These are phyloP conservation scores for Claviceps cyperi DNA, from an alignment of 2,329 filamentous ascomycete genomes.

Conservation along the genomic window DNA sequence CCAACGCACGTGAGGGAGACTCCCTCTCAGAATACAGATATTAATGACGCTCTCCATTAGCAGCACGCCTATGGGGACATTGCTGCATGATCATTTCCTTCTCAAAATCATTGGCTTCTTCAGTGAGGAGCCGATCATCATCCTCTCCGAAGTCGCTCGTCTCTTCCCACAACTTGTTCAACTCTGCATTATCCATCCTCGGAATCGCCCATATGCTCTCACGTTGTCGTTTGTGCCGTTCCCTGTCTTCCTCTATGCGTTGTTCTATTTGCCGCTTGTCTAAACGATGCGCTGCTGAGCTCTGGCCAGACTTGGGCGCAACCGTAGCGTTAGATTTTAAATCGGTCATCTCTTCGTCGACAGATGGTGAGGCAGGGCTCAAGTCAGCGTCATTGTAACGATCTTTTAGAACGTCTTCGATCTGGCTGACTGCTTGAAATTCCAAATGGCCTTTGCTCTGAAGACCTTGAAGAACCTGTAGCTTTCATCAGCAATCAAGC, in stretches of 20 bases:
- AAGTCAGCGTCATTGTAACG: slow-evolving; percentile 51
- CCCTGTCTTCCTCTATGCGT: slow-evolving; percentile 89
- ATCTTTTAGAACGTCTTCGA: slow-evolving; percentile 71
- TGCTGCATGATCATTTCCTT: slow-evolving; percentile 26
- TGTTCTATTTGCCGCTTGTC: slow-evolving; percentile 90
- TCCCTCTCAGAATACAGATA: neutral
- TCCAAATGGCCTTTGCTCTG: slow-evolving; percentile 59
- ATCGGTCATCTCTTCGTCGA: slow-evolving; percentile 26
- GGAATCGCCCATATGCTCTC: slow-evolving; percentile 90
- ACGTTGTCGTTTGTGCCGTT: slow-evolving; percentile 79
- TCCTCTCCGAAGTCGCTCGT: slow-evolving; percentile 78
- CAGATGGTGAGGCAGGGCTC: slow-evolving; percentile 35
- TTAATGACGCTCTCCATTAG: slow-evolving; percentile 18
- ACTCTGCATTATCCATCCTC: slow-evolving; percentile 48
- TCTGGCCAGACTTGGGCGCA: slow-evolving; percentile 21
- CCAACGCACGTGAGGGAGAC: neutral
- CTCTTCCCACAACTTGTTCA: slow-evolving; percentile 74
- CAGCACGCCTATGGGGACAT: slow-evolving; percentile 23
- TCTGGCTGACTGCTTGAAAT: slow-evolving; percentile 59
- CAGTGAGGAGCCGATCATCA: slow-evolving; percentile 60
- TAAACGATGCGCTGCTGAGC: slow-evolving; percentile 28
- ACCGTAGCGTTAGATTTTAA: slow-evolving; percentile 25
- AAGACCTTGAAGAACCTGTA: slow-evolving; percentile 52
- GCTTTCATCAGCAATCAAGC: neutral
- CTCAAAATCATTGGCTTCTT: slow-evolving; percentile 47